Evolutionary conservation across 2,329 filamentous ascomycete species (phyloP).

Genomic region (Talaromyces sp.): DNA sequence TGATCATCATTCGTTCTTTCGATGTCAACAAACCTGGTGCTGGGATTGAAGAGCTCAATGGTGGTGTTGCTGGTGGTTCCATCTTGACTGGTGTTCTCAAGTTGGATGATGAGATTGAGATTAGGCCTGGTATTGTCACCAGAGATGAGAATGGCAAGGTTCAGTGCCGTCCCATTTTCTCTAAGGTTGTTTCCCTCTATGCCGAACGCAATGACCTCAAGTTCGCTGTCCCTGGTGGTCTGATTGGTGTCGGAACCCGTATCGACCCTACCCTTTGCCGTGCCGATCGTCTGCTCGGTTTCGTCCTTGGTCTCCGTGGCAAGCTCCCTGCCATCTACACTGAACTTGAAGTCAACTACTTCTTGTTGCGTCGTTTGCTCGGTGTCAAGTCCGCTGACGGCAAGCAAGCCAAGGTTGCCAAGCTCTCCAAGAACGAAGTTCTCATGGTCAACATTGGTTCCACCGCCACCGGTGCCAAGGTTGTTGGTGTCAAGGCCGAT

Average conservation of each 20-base stretch:
- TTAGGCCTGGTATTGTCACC: constrained; percentile 95
- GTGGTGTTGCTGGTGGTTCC: constrained; percentile 94
- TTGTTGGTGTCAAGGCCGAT: constrained; percentile 95
- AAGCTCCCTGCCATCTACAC: constrained; percentile 94
- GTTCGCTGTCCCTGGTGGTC: constrained; percentile 93
- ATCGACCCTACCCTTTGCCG: constrained; percentile 97
- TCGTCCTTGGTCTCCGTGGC: constrained; percentile 92
- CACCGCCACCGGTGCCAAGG: constrained; percentile 95
- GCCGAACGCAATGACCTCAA: constrained; percentile 98
- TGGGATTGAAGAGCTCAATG: constrained; percentile 97
- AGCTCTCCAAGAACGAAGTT: constrained; percentile 96
- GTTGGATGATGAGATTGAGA: constrained; percentile 96
- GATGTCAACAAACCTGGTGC: constrained; percentile 99
- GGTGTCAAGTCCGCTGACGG: constrained; percentile 97
- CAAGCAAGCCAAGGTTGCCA: constrained; percentile 99
- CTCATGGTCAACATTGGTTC: constrained; percentile 99
- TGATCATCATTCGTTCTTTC: constrained; percentile 99
- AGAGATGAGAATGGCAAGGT: constrained; percentile 91
- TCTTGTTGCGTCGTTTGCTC: constrained; percentile 86
- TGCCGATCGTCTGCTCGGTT: constrained; percentile 97
- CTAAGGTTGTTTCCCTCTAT: constrained; percentile 88
- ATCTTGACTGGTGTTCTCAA: constrained; percentile 97
- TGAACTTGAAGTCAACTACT: constrained; percentile 99
- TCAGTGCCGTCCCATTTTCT: constrained; percentile 96
- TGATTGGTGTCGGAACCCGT: constrained; percentile 96